Base-by-base conservation (phyloP, 2,329 filamentous ascomycete genomes). In the Colletotrichum chrysophilum region DNA sequence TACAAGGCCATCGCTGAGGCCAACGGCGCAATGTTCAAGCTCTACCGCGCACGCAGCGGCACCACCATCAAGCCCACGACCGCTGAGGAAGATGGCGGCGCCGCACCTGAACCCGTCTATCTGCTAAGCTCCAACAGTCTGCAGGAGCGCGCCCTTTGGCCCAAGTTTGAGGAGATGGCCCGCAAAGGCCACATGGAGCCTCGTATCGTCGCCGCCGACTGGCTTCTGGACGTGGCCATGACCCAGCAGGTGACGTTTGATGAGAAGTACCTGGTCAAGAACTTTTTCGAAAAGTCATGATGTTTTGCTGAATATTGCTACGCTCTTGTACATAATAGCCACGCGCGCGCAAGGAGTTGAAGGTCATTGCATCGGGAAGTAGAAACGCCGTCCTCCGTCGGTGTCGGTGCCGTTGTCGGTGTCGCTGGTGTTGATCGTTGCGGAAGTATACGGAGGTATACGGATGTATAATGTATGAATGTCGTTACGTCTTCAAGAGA, bases 201-300 rank as follows among this genome's bases (percentile, higher is more conserved):
- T 4, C 89, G 94, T 69, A 93, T 99, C 55, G 95, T 98, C 28
- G 91, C 91, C 62, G 91, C 94, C 4, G 96, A 99, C 82, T 99
- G 97, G 97, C 84, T 99, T 80, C 87, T 99, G 73, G 94, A 96
- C 81, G 93, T 96, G 75, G 95, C 95, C 6, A 96, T 99, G 94
- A 92, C 91, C 80, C 97, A 99, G 85, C 89, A 95, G 84, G 87
- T 97, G 77, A 88, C 88, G n/a, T 93, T 92, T 84, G 88, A 92
- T 72, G 86, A 92, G 55, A 90, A 88, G 78, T 95, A 95, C 81
- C 82, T 92, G 66, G 86, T 86, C 34, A 83, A 84, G 64, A 87
- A 87, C 71, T 88, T 86, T 79, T 87, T 86, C 77, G 79, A 80
- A 32, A 38, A 64, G 61, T 16, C 61, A n/a, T 18, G 66, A 21